Evolutionary conservation across 2,329 filamentous ascomycete genomes (phyloP).

Genomic region (Apiospora koreana): DNA sequence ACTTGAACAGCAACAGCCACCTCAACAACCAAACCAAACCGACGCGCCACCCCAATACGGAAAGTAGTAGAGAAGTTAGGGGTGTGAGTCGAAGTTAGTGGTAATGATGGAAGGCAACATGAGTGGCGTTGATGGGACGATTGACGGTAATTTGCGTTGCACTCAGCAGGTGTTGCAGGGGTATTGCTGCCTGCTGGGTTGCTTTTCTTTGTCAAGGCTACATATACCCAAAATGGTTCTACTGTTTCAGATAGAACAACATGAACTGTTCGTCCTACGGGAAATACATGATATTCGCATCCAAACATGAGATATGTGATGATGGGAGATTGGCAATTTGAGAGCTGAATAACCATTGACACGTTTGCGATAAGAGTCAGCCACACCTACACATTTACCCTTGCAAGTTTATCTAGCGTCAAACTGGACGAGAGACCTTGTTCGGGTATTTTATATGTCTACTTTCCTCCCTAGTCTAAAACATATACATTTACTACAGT

Average conservation of each 20-base stretch:
- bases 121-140: not conserved
- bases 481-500: too few species aligned
- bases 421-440: too few species aligned
- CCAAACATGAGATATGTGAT: not conserved
- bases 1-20: not conserved
- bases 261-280: not conserved
- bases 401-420: too few species aligned
- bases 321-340: not conserved
- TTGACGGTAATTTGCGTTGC: not conserved
- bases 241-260: not conserved
- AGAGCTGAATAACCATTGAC: not conserved
- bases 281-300: not conserved
- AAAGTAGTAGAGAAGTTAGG: not conserved
- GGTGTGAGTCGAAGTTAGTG: not conserved
- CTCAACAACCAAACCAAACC: not conserved
- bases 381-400: too few species aligned
- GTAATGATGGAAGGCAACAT: not conserved
- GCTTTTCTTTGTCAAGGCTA: not conserved
- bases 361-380: not conserved
- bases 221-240: not conserved
- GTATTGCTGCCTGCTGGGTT: not conserved
- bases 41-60: not conserved
- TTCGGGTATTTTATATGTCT: too few species aligned
- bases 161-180: not conserved
- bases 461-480: too few species aligned